Evolutionary conservation across 352 stramenopile genomes (phyloP), one percentile per base, ranked within the genome.

Genomic region (Sclerospora graminicola): DNA sequence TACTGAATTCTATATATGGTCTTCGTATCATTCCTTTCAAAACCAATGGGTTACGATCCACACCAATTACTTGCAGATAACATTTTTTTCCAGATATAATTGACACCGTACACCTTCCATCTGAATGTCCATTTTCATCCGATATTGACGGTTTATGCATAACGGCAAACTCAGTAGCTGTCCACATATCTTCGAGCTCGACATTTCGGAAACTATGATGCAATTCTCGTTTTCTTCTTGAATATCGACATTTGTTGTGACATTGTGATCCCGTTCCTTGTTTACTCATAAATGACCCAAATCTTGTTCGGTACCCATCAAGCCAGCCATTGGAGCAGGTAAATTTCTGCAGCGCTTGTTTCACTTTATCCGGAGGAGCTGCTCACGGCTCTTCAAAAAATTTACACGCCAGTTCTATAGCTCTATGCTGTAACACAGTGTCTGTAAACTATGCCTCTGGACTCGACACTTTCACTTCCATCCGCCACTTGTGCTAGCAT

Each of bases 401-500:
- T 48, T 84, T 87, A 41, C 66, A 64, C 13, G 74, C 72, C n/a
- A 91, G 54, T 20, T 91, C 73, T 69, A 91, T 86, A 36, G 79
- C 79, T 31, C 86, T 89, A 36, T 87, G 71, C 59, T 91, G 79
- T 40, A 91, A 57, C 21, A 84, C 68, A 0, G 73, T 83, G 51
- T 76, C 79, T 10, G 79, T 91, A 51, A 91, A 60, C 54, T 87
- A 84, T 11, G 57, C 77, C 34, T 91, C 79, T 0, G n/a, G n/a
- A n/a, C n/a, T n/a, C n/a, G n/a, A n/a, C n/a, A n/a, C n/a, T n/a
- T n/a, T n/a, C n/a, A n/a, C 58, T 51, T 91, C 80, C 76, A 91
- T 88, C 37, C 80, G 70, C 80, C 76, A 89, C 66, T 91, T 91
- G 64, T 91, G 77, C 44, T 89, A 52, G 54, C 69, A 84, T 57